Percentiles rank a stretch among this genome's conserved stretches.
phyloP scores from a whole-genome alignment of 116 monocot species.

The Cymodocea nodosa region DNA sequence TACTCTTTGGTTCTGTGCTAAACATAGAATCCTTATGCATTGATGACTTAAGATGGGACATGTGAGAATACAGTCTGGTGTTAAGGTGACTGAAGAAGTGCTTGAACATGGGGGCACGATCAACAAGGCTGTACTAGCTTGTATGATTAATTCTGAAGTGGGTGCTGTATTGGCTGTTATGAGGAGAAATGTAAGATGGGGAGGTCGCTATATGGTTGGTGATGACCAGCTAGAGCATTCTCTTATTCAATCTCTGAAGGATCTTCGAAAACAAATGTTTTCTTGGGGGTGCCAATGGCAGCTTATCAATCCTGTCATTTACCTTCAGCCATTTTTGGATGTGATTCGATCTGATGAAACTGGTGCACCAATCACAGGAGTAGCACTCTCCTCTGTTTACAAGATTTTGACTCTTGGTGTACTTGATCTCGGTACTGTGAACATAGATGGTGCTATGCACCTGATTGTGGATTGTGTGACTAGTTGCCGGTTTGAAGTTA shows the following conservation, averaged over 20 bases:
- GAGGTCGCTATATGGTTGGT: slow-evolving; percentile 11
- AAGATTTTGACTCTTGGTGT: slow-evolving; percentile 39
- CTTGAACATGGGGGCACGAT: neutral
- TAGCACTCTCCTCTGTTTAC: slow-evolving; percentile 49
- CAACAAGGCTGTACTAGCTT: slow-evolving; percentile 3
- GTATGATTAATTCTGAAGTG: slow-evolving; percentile 12
- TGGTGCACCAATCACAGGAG: slow-evolving; percentile 60
- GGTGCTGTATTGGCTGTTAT: slow-evolving; percentile 9
- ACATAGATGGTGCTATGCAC: slow-evolving; percentile 20
- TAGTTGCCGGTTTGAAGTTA: slow-evolving; percentile 62
- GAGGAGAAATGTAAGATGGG: slow-evolving; percentile 17
- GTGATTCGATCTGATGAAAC: slow-evolving; percentile 65
- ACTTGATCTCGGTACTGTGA: slow-evolving; percentile 15
- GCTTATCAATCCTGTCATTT: slow-evolving; percentile 20
- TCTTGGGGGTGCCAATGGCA: slow-evolving; percentile 9
- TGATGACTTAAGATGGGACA: slow-evolving; percentile 6
- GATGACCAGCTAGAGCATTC: slow-evolving; percentile 15
- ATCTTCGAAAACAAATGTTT: slow-evolving; percentile 8
- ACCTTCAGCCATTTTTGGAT: slow-evolving; percentile 61
- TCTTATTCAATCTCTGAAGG: slow-evolving; percentile 9
- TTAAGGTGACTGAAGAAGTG: slow-evolving; percentile 5
- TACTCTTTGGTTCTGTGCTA: too few species aligned
- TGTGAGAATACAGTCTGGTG: slow-evolving; percentile 10
- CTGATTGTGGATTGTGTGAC: slow-evolving; percentile 62
- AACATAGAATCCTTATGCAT: too few species aligned